Percentiles rank a stretch among this genome's conserved stretches.
Evolutionary conservation across 306 rosid genomes (phyloP).

Genomic region (Cucumis melo): DNA sequence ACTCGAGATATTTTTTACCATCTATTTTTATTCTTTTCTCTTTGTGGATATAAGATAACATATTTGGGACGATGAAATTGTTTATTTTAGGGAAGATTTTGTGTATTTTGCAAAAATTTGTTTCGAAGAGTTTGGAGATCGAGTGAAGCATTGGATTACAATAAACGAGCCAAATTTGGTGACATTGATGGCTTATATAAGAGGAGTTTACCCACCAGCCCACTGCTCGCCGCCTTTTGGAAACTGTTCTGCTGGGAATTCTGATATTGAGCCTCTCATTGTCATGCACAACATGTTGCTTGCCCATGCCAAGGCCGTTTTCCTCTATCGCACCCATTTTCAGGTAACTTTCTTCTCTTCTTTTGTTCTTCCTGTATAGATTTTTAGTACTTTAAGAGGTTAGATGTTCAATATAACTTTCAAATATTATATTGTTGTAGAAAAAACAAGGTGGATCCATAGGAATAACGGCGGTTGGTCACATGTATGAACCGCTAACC

Average conservation of each 20-base stretch:
- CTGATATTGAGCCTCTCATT: conserved; percentile 48
- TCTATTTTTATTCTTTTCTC: not conserved
- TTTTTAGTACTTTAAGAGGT: no score
- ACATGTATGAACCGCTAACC: conserved; percentile 49
- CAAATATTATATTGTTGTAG: no score
- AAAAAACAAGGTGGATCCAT: conserved; percentile 34
- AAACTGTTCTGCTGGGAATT: conserved; percentile 40
- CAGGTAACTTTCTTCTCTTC: conserved; percentile 18
- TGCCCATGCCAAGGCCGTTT: conserved; percentile 51
- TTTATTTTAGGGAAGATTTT: conserved; percentile 35
- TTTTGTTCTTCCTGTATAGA: no score
- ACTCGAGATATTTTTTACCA: no score
- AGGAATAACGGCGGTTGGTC: conserved; percentile 18
- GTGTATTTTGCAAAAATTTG: conserved; percentile 35
- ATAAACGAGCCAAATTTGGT: conserved; percentile 37
- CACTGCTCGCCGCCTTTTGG: conserved; percentile 59
- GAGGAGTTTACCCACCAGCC: conserved; percentile 32
- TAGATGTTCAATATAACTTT: no score
- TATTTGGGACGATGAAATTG: not conserved
- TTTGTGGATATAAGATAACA: not conserved
- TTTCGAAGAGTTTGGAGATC: conserved; percentile 33
- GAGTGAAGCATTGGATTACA: conserved; percentile 40
- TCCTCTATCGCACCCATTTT: conserved; percentile 32
- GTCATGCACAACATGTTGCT: conserved; percentile 53
- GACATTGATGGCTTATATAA: conserved; percentile 12